phyloP scores from a whole-genome alignment of 345 rosid genomes.

The Linum trigynum region DNA sequence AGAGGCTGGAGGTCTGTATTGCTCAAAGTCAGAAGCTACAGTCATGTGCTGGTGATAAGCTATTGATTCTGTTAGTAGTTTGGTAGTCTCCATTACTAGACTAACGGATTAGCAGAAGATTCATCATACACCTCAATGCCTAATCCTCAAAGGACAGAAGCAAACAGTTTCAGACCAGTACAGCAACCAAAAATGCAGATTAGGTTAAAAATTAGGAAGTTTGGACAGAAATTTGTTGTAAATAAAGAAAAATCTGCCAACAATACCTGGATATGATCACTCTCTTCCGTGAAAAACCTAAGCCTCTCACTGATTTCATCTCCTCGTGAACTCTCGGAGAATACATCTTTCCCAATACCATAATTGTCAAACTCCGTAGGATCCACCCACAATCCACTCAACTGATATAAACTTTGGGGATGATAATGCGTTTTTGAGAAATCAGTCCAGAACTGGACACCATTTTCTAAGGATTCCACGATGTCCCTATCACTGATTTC shows the following conservation, averaged over 20 bases:
- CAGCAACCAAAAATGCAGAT: neutral
- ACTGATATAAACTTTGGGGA: constrained; percentile 61
- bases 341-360: constrained; percentile 70
- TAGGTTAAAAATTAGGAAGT: neutral
- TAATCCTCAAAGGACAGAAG: too few species aligned
- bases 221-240: neutral
- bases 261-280: constrained; percentile 84
- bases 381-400: constrained; percentile 62
- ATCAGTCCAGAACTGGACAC: constrained; percentile 82
- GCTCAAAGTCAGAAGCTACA: too few species aligned
- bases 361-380: constrained; percentile 55
- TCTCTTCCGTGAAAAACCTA: constrained; percentile 77
- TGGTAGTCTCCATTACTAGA: too few species aligned
- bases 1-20: too few species aligned
- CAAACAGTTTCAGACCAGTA: too few species aligned
- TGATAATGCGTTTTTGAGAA: constrained; percentile 84
- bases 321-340: constrained; percentile 44
- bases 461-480: constrained; percentile 54
- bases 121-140: too few species aligned
- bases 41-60: too few species aligned
- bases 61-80: too few species aligned
- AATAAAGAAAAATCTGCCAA: neutral
- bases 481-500: constrained; percentile 61
- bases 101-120: neutral
- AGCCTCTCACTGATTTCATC: constrained; percentile 79